phyloP scores from a whole-genome alignment of 305 asterid species.

The Fraxinus ornus region DNA sequence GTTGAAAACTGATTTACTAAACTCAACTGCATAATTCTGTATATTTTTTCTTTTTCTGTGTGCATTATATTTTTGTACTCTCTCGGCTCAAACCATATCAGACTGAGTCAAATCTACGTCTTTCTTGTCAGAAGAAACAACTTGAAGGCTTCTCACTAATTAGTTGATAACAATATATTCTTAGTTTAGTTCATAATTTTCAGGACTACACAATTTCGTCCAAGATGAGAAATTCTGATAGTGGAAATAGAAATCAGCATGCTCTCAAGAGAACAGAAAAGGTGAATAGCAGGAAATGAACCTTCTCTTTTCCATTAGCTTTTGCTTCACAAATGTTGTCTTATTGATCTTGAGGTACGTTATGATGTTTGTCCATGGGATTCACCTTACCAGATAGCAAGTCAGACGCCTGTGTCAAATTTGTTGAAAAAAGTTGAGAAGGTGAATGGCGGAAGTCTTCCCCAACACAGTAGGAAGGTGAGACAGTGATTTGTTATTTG shows the following conservation, averaged over 20 bases:
- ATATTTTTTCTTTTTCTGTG: neutral
- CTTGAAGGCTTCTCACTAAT: neutral
- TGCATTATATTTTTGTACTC: conserved; percentile 1
- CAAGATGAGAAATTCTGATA: conserved; percentile 58
- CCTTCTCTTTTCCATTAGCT: conserved; percentile 7
- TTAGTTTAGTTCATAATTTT: conserved; percentile 25
- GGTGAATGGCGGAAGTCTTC: conserved; percentile 54
- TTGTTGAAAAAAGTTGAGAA: conserved; percentile 67
- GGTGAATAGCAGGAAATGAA: conserved; percentile 43
- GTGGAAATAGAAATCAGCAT: conserved; percentile 44
- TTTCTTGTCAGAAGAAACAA: neutral
- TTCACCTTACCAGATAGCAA: conserved; percentile 48
- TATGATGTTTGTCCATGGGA: conserved; percentile 39
- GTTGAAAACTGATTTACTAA: conserved; percentile 6
- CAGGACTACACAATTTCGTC: conserved; percentile 62
- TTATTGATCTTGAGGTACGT: conserved; percentile 11
- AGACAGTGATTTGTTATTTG: conserved; percentile 22
- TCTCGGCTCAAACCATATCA: neutral
- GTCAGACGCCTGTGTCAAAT: conserved; percentile 73
- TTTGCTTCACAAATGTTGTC: conserved; percentile 15
- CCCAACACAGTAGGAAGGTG: conserved; percentile 91
- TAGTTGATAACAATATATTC: conserved; percentile 13
- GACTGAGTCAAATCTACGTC: neutral
- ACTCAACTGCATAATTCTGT: conserved; percentile 5
- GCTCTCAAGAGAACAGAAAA: conserved; percentile 46